A percentile compares a stretch with the other conserved stretches of the same genome.
These are phyloP conservation scores for Stentor roeselii DNA, from an alignment of 73 alveolate species.

Conservation along the genomic window DNA sequence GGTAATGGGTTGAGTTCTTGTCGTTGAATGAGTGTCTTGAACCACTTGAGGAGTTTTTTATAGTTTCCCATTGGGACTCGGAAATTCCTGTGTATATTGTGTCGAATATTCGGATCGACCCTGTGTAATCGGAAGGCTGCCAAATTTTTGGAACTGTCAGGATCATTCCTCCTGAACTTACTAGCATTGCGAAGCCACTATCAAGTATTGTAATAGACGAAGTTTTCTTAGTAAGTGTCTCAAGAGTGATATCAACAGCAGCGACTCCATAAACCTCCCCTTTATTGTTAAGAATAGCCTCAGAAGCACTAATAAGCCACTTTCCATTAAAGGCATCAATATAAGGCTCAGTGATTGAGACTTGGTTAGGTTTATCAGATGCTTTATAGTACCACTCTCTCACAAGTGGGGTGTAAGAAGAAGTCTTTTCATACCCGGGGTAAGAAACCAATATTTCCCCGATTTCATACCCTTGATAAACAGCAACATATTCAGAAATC, in stretches of 20 bases:
- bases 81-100: conserved; percentile 10
- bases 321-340: neutral
- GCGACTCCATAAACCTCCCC: neutral
- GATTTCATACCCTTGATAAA: neutral
- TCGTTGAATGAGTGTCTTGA: neutral
- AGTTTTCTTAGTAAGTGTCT: neutral
- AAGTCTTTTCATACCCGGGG: conserved; percentile 10
- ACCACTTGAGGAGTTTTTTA: neutral
- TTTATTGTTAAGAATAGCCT: neutral
- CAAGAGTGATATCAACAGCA: neutral
- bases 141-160: neutral
- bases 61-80: neutral
- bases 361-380: neutral
- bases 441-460: neutral
- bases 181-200: conserved; percentile 15
- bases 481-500: neutral
- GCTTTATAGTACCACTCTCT: conserved; percentile 27
- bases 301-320: neutral
- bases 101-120: neutral
- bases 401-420: conserved; percentile 8
- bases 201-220: neutral
- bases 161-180: conserved; percentile 8
- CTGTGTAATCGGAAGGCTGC: neutral
- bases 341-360: conserved; percentile 13
- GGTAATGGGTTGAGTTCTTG: neutral